Evolutionary conservation across 306 rosid species (phyloP).

Genomic region (Begonia loranthoides): DNA sequence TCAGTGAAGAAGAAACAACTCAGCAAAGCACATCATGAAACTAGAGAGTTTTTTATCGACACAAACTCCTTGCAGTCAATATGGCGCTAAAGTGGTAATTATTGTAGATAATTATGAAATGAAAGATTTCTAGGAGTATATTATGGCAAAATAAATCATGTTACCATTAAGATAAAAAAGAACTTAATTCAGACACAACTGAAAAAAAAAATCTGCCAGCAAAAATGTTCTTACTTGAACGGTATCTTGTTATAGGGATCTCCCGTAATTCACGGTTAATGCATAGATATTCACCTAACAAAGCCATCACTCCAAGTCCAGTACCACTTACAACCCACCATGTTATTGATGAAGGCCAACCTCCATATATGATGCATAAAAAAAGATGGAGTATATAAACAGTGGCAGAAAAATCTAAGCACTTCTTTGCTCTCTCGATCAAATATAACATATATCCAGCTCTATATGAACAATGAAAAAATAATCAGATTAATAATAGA

Average conservation of each 20-base stretch:
- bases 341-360: constrained; percentile 93
- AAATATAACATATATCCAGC: constrained; percentile 59
- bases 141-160: no score
- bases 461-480: constrained; percentile 27
- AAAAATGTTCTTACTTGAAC: constrained; percentile 51
- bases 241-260: constrained; percentile 62
- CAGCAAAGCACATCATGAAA: no score
- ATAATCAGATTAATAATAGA: not conserved
- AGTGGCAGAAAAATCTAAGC: constrained; percentile 90
- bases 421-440: constrained; percentile 79
- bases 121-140: no score
- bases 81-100: no score
- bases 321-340: constrained; percentile 97
- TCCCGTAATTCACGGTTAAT: constrained; percentile 55
- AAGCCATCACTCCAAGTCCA: constrained; percentile 80
- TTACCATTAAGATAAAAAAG: no score
- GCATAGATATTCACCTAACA: constrained; percentile 69
- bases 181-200: no score
- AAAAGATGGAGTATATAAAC: constrained; percentile 70
- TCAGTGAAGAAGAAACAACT: no score
- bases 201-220: no score
- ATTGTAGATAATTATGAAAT: no score
- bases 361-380: constrained; percentile 76
- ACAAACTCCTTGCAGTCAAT: no score
- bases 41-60: no score